These are phyloP conservation scores for Lasiodiplodia sp. DNA, from an alignment of 2,329 filamentous ascomycete species.

Conservation along the genomic window DNA sequence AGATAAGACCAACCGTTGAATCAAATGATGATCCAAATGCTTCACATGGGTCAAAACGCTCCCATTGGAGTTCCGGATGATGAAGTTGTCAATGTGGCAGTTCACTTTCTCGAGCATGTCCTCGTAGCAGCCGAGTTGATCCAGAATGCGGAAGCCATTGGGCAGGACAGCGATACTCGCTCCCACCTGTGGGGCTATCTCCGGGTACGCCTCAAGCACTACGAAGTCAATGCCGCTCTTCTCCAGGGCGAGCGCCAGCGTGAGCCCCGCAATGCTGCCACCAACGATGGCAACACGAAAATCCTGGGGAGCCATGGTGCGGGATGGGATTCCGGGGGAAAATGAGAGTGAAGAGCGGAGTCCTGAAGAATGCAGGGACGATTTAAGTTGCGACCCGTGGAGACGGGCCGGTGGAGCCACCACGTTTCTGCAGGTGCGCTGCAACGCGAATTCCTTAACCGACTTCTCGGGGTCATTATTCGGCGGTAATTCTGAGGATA, in stretches of 20 bases:
- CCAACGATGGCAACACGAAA: constrained; percentile 25
- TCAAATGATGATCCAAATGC: constrained; percentile 1
- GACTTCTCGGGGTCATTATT: background rate
- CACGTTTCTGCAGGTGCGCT: background rate
- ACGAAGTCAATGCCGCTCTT: constrained; percentile 21
- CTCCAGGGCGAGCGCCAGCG: constrained; percentile 20
- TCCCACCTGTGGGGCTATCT: constrained; percentile 35
- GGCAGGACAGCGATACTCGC: constrained; percentile 35
- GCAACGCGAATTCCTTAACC: background rate
- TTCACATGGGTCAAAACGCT: background rate
- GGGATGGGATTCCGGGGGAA: too few species aligned
- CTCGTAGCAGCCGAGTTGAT: constrained; percentile 36
- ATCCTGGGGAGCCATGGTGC: background rate
- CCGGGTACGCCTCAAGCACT: constrained; percentile 34
- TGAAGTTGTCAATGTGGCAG: constrained; percentile 11
- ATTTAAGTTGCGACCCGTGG: background rate
- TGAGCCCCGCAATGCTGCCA: constrained; percentile 29
- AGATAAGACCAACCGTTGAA: background rate
- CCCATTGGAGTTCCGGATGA: background rate
- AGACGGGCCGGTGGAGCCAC: background rate
- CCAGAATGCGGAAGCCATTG: constrained; percentile 35
- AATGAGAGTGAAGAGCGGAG: background rate
- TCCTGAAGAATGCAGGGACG: background rate
- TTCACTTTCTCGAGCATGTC: background rate
- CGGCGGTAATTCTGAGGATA: background rate